phyloP scores from a whole-genome alignment of 768 basidiomycete genomes.

The Hortiboletus flavorubellus region DNA sequence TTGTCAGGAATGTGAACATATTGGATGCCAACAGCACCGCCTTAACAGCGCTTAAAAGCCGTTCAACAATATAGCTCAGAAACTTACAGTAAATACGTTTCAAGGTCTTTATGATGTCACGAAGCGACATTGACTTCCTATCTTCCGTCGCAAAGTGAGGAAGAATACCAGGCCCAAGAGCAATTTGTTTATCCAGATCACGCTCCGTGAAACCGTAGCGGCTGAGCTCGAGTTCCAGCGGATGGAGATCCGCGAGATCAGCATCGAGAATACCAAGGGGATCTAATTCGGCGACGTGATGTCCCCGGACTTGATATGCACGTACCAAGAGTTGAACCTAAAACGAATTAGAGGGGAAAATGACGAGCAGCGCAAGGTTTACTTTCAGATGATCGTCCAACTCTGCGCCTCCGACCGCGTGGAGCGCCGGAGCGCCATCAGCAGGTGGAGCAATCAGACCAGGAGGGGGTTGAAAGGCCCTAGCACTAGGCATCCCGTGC shows the following conservation, averaged over 20 bases:
- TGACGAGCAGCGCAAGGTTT: constrained; percentile 10
- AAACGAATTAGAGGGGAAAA: background rate
- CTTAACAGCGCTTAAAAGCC: constrained; percentile 36
- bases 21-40: constrained; percentile 85
- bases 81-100: constrained; percentile 91
- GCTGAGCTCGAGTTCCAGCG: constrained; percentile 89
- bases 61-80: background rate
- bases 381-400: constrained; percentile 96
- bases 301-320: constrained; percentile 98
- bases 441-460: constrained; percentile 63
- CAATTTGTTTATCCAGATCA: constrained; percentile 92
- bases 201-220: constrained; percentile 94
- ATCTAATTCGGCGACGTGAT: constrained; percentile 93
- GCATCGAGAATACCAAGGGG: constrained; percentile 91
- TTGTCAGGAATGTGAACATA: constrained; percentile 97
- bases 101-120: constrained; percentile 88
- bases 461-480: constrained; percentile 88
- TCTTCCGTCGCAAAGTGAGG: constrained; percentile 92
- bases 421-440: constrained; percentile 77
- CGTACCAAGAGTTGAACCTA: constrained; percentile 97
- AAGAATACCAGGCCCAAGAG: constrained; percentile 92
- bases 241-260: constrained; percentile 73
- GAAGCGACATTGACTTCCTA: constrained; percentile 79
- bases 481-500: constrained; percentile 70
- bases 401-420: constrained; percentile 66